Conservation (phyloP, 202 grass and related monocot species). For the Saccharum hybrid region DNA sequence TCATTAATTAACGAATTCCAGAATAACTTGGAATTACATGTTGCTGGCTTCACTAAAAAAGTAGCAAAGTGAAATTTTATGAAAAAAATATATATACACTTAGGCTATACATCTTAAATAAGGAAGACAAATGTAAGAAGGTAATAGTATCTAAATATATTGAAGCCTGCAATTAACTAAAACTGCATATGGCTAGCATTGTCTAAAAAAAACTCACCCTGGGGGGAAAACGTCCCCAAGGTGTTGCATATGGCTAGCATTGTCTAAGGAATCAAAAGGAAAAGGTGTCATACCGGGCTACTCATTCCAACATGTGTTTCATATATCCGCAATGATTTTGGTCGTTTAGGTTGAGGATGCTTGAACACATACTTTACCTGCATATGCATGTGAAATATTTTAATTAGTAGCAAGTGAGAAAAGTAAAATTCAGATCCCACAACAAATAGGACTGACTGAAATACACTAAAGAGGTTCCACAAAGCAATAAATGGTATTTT, state of each 20-base stretch:
- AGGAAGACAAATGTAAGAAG: background rate
- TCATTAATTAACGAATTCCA: background rate
- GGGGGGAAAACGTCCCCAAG: background rate
- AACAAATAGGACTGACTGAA: background rate
- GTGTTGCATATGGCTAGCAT: constrained; percentile 34
- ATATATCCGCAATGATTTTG: constrained; percentile 96
- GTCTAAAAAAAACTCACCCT: background rate
- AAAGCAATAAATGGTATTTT: constrained; percentile 11
- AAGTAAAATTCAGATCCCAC: constrained; percentile 19
- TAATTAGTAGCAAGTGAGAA: constrained; percentile 19
- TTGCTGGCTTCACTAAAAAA: constrained; percentile 18
- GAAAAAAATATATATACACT: background rate
- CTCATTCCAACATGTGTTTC: constrained; percentile 99
- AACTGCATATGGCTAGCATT: constrained; percentile 42
- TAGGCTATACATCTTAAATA: constrained; percentile 15
- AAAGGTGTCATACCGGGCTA: constrained; percentile 72
- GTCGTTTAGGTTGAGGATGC: constrained; percentile 91
- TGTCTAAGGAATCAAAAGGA: constrained; percentile 29
- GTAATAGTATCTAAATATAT: constrained; percentile 5
- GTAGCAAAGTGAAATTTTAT: background rate
- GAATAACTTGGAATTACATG: background rate
- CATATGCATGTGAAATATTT: constrained; percentile 49
- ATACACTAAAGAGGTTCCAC: background rate
- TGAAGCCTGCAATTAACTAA: constrained; percentile 37
- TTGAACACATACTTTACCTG: constrained; percentile 95